A percentile compares a stretch with the other conserved stretches of the same genome.
Evolutionary conservation across 345 rosid species (phyloP).

Genomic region (Xanthoceras sorbifolium): DNA sequence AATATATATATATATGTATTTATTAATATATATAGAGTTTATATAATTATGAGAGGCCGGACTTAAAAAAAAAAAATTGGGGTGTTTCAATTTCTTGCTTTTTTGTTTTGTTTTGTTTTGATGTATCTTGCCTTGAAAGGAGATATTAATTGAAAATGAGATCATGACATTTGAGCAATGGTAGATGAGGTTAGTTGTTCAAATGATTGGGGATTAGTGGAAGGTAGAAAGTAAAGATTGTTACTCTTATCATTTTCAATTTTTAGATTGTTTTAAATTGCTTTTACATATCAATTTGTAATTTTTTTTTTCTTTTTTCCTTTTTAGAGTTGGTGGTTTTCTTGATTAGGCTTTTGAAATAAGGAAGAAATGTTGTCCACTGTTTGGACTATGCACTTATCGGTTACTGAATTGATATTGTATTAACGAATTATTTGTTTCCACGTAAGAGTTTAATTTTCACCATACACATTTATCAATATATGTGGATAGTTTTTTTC

Average conservation of each 20-base stretch:
- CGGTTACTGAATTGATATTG: neutral
- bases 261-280: neutral
- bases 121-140: conserved; percentile 13
- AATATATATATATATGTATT: too few relatives aligned
- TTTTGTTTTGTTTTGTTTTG: neutral
- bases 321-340: neutral
- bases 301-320: too few relatives aligned
- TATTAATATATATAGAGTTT: too few relatives aligned
- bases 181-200: neutral
- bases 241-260: neutral
- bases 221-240: neutral
- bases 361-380: neutral
- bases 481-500: too few relatives aligned
- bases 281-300: neutral
- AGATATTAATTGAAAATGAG: neutral
- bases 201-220: conserved; percentile 1
- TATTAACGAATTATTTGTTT: neutral
- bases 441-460: too few relatives aligned
- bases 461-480: too few relatives aligned
- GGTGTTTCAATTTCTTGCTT: neutral
- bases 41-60: too few relatives aligned
- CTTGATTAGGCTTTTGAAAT: neutral
- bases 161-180: neutral
- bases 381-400: too few relatives aligned
- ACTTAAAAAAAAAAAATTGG: too few relatives aligned